Percentiles rank a stretch among this genome's conserved stretches.
These are phyloP conservation scores for Tricharina praecox DNA, from an alignment of 495 filamentous ascomycete species.

Conservation along the genomic window DNA sequence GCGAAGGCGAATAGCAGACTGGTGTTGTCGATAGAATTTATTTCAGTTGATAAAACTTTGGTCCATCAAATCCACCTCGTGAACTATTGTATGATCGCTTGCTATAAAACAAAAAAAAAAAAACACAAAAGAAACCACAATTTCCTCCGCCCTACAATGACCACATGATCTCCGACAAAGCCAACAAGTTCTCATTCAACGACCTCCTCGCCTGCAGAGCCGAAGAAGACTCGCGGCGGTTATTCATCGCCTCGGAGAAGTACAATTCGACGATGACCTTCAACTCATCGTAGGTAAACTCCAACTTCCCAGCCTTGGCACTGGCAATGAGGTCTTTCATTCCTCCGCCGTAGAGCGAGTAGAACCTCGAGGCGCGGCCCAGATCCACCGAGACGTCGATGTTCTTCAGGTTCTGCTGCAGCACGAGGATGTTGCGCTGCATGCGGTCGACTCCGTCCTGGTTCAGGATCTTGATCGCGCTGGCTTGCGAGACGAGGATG, in stretches of 20 bases:
- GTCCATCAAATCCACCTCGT: too few species aligned
- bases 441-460: conserved; percentile 58
- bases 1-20: background rate
- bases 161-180: conserved; percentile 26
- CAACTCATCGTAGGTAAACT: conserved; percentile 67
- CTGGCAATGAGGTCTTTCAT: conserved; percentile 35
- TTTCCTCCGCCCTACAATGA: background rate
- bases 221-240: conserved; percentile 22
- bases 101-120: background rate
- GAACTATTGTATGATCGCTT: background rate
- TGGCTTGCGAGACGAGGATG: conserved; percentile 48
- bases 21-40: conserved; percentile 4
- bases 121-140: background rate
- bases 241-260: conserved; percentile 47
- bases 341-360: conserved; percentile 61
- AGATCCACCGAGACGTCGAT: conserved; percentile 61
- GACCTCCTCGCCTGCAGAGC: conserved; percentile 22
- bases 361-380: conserved; percentile 54
- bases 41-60: too few species aligned
- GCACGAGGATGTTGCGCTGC: conserved; percentile 76
- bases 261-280: conserved; percentile 70
- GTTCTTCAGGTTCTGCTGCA: conserved; percentile 90
- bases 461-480: conserved; percentile 53
- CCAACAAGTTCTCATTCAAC: conserved; percentile 22
- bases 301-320: conserved; percentile 28